Percentiles rank a stretch among this genome's conserved stretches.
These are phyloP conservation scores for Hypsizygus marmoreus DNA, from an alignment of 768 basidiomycete species.

Conservation along the genomic window DNA sequence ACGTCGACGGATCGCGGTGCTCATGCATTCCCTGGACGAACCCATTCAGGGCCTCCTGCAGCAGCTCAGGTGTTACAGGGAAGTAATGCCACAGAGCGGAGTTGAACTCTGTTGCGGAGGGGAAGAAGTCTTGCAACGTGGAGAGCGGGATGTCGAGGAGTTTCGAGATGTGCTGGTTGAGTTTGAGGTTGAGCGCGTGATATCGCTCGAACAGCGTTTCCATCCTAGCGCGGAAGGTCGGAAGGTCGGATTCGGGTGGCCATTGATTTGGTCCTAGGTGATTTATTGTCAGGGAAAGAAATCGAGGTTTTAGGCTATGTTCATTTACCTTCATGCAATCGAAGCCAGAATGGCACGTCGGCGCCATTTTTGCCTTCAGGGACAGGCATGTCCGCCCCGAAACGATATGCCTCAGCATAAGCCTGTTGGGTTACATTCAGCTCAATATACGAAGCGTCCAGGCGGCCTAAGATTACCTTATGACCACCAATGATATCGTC, in stretches of 20 bases:
- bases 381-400: slow-evolving; percentile 25
- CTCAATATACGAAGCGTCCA: not conserved
- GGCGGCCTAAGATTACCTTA: slow-evolving; percentile 18
- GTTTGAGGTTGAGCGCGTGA: slow-evolving; percentile 25
- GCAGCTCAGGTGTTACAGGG: slow-evolving; percentile 23
- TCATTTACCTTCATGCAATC: slow-evolving; percentile 27
- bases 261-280: slow-evolving; percentile 31
- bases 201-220: slow-evolving; percentile 28
- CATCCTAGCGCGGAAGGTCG: slow-evolving; percentile 26
- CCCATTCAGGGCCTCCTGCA: slow-evolving; percentile 20
- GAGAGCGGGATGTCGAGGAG: slow-evolving; percentile 22
- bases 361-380: slow-evolving; percentile 14
- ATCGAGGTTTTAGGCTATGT: not conserved
- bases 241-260: slow-evolving; percentile 26
- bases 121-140: slow-evolving; percentile 26
- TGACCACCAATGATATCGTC: slow-evolving; percentile 23
- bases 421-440: slow-evolving; percentile 19
- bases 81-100: slow-evolving; percentile 32
- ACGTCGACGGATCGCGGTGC: slow-evolving; percentile 32
- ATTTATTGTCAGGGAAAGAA: not conserved
- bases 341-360: slow-evolving; percentile 30
- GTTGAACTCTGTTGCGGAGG: slow-evolving; percentile 26
- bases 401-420: slow-evolving; percentile 30
- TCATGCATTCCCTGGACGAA: slow-evolving; percentile 34
- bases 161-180: slow-evolving; percentile 29